Conservation (phyloP, 495 filamentous ascomycete genomes). For the Penicillium samsonianum region DNA sequence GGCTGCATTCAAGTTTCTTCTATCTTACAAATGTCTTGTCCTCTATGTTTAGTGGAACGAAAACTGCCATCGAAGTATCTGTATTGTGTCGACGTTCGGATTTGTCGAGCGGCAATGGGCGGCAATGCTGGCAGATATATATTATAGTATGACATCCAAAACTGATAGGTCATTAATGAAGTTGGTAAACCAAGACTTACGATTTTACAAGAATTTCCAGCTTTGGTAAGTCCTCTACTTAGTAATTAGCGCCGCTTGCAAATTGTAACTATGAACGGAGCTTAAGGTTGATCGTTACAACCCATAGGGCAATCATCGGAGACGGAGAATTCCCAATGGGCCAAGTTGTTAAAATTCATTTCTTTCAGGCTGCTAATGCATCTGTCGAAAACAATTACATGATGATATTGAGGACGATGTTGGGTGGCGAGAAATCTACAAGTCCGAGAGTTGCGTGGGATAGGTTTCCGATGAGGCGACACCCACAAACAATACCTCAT, state of each 20-base stretch:
- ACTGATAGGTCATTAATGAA: background rate
- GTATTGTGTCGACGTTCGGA: no score
- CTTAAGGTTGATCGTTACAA: background rate
- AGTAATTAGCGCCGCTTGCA: background rate
- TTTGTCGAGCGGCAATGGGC: no score
- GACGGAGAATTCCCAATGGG: slow-evolving; percentile 31
- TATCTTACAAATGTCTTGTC: no score
- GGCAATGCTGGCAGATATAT: background rate
- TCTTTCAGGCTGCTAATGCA: background rate
- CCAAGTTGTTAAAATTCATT: slow-evolving; percentile 8
- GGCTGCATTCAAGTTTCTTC: no score
- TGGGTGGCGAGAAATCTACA: background rate
- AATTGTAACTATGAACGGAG: background rate
- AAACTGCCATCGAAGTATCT: no score
- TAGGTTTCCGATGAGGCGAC: slow-evolving; percentile 10
- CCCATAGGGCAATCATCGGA: background rate
- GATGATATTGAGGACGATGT: background rate
- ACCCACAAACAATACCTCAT: background rate
- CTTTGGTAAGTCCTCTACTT: background rate
- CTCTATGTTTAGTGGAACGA: no score
- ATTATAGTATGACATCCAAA: background rate
- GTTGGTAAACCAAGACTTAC: background rate
- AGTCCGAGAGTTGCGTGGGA: slow-evolving; percentile 2
- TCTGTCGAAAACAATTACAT: background rate
- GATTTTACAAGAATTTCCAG: background rate